Evolutionary conservation across 1,284 basidiomycete genomes (phyloP).

Genomic region (Fistulinella cinereoalba): DNA sequence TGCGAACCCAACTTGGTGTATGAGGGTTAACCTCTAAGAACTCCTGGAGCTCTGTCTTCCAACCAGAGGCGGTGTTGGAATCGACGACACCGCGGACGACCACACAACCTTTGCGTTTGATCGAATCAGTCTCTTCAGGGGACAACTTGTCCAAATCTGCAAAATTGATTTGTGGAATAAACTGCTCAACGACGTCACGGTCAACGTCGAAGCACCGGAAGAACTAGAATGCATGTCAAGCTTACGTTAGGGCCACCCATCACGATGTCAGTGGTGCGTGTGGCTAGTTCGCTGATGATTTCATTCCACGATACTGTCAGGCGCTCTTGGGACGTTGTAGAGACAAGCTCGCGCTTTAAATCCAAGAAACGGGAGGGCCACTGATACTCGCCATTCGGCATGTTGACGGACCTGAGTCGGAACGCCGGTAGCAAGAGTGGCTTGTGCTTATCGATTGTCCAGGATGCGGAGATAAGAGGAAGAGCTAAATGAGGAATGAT

Average conservation of each 20-base stretch:
- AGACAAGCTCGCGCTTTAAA: constrained; percentile 55
- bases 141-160: constrained; percentile 48
- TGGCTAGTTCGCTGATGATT: constrained; percentile 49
- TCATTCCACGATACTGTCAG: constrained; percentile 57
- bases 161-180: constrained; percentile 61
- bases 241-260: constrained; percentile 49
- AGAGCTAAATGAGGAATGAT: too few relatives aligned
- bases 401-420: too few relatives aligned
- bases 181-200: constrained; percentile 23
- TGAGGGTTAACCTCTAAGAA: constrained; percentile 58
- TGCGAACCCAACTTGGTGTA: constrained; percentile 41
- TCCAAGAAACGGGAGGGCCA: constrained; percentile 48
- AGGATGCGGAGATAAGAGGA: too few relatives aligned
- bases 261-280: constrained; percentile 43
- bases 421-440: too few relatives aligned
- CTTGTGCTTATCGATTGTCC: too few relatives aligned
- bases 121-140: constrained; percentile 44
- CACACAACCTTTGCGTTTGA: constrained; percentile 56
- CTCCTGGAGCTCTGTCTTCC: constrained; percentile 55
- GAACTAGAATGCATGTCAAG: neutral
- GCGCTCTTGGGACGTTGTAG: constrained; percentile 45
- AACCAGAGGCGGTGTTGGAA: constrained; percentile 49
- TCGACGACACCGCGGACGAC: constrained; percentile 62
- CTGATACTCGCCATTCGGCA: too few relatives aligned
- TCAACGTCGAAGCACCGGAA: neutral